Percentiles rank a stretch among this genome's conserved stretches.
Evolutionary conservation across 169 alveolate species (phyloP).

Genomic region (Plasmodium knowlesi): DNA sequence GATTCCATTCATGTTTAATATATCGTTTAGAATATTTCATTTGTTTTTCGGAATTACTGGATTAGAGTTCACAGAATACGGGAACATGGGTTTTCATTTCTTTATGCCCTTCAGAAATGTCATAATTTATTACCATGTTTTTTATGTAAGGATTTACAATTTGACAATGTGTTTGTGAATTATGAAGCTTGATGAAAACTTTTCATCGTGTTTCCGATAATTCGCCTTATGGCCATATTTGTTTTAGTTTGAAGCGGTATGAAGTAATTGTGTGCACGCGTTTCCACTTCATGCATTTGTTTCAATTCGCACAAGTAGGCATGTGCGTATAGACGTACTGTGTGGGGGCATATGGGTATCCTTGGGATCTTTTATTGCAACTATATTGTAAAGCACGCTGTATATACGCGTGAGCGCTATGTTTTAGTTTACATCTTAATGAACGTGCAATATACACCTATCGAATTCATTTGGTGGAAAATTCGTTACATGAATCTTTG

Average conservation of each 20-base stretch:
- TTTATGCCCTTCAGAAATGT: background rate
- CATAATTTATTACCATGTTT: background rate
- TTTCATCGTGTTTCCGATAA: background rate
- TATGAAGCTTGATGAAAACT: background rate
- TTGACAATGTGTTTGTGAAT: background rate
- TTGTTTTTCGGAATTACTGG: background rate
- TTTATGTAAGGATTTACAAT: background rate
- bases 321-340: background rate
- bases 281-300: background rate
- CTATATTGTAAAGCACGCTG: background rate
- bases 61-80: background rate
- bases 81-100: background rate
- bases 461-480: background rate
- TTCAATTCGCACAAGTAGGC: background rate
- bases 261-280: background rate
- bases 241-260: background rate
- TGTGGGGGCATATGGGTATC: background rate
- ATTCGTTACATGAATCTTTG: background rate
- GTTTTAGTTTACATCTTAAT: background rate
- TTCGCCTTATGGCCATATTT: background rate
- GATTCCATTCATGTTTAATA: background rate
- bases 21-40: background rate
- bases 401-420: background rate
- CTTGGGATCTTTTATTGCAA: background rate
- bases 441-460: background rate